phyloP scores from a whole-genome alignment of 208 protist genomes.

The Porcisia hertigi region DNA sequence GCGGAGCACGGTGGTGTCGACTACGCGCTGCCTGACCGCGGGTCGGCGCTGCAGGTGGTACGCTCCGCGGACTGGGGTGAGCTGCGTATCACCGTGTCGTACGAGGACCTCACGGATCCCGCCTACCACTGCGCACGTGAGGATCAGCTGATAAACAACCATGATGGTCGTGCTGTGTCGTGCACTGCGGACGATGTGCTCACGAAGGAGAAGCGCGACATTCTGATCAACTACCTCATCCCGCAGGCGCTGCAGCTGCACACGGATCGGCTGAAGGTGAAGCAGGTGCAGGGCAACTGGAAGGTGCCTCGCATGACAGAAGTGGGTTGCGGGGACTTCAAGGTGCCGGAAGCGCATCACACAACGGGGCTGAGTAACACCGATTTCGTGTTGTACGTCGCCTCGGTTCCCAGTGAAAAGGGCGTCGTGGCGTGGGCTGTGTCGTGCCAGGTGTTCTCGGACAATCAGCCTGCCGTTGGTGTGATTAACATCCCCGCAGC shows the following conservation, averaged over 20 bases:
- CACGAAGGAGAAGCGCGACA: conserved; percentile 29
- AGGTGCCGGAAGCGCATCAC: too few species aligned
- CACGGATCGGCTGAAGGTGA: conserved; percentile 48
- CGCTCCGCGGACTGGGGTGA: conserved; percentile 20
- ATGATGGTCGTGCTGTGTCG: conserved; percentile 10
- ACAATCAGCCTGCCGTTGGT: too few species aligned
- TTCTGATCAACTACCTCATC: conserved; percentile 33
- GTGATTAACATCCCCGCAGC: too few species aligned
- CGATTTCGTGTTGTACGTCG: too few species aligned
- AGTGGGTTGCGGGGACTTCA: neutral
- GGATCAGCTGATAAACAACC: conserved; percentile 19
- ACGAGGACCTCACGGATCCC: conserved; percentile 31
- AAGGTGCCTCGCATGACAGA: conserved; percentile 12
- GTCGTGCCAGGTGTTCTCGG: too few species aligned
- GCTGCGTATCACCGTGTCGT: conserved; percentile 43
- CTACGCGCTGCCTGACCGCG: neutral
- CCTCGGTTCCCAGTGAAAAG: too few species aligned
- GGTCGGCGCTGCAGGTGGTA: neutral
- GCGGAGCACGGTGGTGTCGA: neutral
- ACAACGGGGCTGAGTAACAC: too few species aligned
- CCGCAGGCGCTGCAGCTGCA: conserved; percentile 50
- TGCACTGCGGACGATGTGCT: conserved; percentile 39
- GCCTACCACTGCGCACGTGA: conserved; percentile 40
- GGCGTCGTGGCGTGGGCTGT: too few species aligned
- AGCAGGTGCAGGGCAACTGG: conserved; percentile 14